Base-by-base conservation (phyloP, 1,139 yeast genomes). In the Pichia sp. region DNA sequence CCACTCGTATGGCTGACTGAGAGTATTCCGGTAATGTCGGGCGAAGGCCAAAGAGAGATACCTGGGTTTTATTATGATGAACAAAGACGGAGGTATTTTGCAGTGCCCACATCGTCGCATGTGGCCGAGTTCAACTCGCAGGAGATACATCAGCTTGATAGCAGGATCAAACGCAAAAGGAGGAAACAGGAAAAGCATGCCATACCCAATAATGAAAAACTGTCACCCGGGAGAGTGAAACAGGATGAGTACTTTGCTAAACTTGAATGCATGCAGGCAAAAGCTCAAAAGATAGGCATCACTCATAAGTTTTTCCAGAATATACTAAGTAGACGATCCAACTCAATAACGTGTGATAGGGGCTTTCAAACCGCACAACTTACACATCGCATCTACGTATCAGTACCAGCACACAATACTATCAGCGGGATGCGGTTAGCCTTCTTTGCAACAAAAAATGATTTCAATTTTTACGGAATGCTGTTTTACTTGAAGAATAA, bases 11-110 rank as follows among this genome's bases (percentile, higher is more conserved):
- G 26, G 26, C 26, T 23, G 26, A 23, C 26, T 23, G 26, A 23
- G 26, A 23, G 26, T 23, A 23, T 23, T 23, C 26, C 26, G 26
- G n/a, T 23, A 23, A 23, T 54, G 57, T 23, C 53, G n/a, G 41
- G 16, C 26, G 44, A 32, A 19, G n/a, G 16, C 2, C 15, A n/a
- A 5, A 48, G 41, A 29, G 52, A 47, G 19, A 45, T 58, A 11
- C 56, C 59, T 0, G 61, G 61, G 2, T 51, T 54, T 13, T 53
- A 47, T 38, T 58, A 29, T 38, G 58, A 58, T 42, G 54, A 54
- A 26, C 47, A 44, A 13, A 54, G 16, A 16, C 34, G 45, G n/a
- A 43, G 54, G 8, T 57, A 57, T 50, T 57, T 49, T 54, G 56
- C 57, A 1, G 45, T 54, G 13, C 60, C 60, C 1, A 13, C 19